Evolutionary conservation across 306 rosid species (phyloP).

Genomic region (Vigna radiata): DNA sequence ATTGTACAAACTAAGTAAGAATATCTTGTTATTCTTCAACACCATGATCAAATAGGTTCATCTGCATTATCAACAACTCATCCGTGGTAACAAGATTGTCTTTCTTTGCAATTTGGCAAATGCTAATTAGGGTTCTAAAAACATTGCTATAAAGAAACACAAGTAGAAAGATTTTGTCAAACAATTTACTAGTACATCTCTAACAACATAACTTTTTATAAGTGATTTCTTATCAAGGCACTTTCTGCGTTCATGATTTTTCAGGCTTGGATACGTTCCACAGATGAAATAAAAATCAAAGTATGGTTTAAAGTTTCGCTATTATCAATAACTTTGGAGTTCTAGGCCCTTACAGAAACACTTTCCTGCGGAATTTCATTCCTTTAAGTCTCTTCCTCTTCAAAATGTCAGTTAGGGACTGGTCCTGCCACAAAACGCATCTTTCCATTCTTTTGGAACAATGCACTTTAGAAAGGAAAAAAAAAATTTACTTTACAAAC

Average conservation of each 20-base stretch:
- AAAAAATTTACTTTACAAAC: slow-evolving; percentile 13
- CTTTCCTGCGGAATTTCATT: neutral
- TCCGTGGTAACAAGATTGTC: slow-evolving; percentile 7
- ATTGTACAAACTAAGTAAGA: neutral
- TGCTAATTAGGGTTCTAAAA: neutral
- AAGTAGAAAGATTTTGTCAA: neutral
- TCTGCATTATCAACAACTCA: slow-evolving; percentile 1
- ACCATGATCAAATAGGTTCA: slow-evolving; percentile 12
- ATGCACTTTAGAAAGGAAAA: slow-evolving; percentile 8
- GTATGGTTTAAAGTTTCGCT: slow-evolving; percentile 15
- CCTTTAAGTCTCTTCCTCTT: slow-evolving; percentile 28
- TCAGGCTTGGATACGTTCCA: neutral
- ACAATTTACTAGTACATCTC: neutral
- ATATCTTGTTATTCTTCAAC: slow-evolving; percentile 4
- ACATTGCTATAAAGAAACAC: neutral
- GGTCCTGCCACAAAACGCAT: neutral
- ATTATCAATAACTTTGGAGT: slow-evolving; percentile 5
- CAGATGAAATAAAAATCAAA: neutral
- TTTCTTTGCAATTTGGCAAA: neutral
- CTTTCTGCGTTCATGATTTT: neutral
- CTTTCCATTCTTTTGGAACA: neutral
- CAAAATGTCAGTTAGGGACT: neutral
- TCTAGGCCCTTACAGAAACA: neutral
- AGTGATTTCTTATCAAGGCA: neutral
- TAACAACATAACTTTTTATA: neutral